Evolutionary conservation across 1,139 yeast genomes (phyloP).

Genomic region (Saccharomycopsis hybrid): DNA sequence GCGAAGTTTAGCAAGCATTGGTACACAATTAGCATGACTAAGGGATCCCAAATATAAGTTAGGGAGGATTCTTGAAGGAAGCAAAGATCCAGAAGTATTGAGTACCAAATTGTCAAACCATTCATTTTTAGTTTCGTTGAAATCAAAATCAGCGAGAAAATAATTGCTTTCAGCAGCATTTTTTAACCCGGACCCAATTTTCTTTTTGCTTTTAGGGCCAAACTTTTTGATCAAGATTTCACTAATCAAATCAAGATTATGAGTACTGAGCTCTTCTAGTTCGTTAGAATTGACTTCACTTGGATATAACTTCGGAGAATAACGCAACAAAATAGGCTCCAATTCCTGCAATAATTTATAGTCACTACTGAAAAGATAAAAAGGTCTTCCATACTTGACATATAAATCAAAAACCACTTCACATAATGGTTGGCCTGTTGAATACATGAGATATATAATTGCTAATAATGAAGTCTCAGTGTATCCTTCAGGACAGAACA

Average conservation of each 20-base stretch:
- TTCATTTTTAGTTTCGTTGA: background rate
- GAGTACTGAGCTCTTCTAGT: background rate
- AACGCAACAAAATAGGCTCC: constrained; percentile 43
- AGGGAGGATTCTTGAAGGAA: constrained; percentile 56
- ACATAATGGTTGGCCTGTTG: constrained; percentile 40
- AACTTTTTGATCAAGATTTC: background rate
- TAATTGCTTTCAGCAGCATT: too few species aligned
- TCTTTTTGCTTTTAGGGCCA: background rate
- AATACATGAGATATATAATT: constrained; percentile 64
- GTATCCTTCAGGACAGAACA: constrained; percentile 87
- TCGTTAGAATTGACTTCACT: background rate
- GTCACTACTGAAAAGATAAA: constrained; percentile 76
- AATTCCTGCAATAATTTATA: constrained; percentile 56
- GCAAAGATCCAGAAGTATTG: constrained; percentile 25
- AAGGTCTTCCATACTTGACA: constrained; percentile 61
- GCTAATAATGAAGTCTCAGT: constrained; percentile 80
- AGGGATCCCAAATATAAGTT: constrained; percentile 84
- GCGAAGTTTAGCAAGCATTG: constrained; percentile 56
- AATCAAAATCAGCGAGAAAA: too few species aligned
- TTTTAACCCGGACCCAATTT: background rate
- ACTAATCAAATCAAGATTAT: background rate
- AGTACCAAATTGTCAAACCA: constrained; percentile 3
- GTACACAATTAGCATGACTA: constrained; percentile 70
- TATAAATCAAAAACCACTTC: constrained; percentile 56
- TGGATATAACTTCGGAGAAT: background rate